phyloP scores from a whole-genome alignment of 73 alveolate species.

The Loxodes magnus region DNA sequence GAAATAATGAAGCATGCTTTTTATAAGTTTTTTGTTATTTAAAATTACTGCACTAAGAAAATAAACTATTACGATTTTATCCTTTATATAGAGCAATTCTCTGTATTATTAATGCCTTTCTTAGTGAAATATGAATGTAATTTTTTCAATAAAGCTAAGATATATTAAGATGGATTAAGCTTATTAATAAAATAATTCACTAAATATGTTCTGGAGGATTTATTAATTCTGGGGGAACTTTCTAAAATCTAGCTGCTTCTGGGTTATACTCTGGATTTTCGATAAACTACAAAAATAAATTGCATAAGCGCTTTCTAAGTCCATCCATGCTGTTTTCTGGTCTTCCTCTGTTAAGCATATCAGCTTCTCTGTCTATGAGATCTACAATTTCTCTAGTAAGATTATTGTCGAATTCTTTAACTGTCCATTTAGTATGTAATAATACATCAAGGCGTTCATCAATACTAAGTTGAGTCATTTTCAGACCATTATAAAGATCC shows the following conservation, averaged over 20 bases:
- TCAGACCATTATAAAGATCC: slow-evolving; percentile 92
- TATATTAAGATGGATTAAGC: too few species aligned
- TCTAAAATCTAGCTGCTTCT: slow-evolving; percentile 97
- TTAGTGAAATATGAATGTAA: too few species aligned
- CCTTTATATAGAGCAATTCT: too few species aligned
- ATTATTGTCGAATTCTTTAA: slow-evolving; percentile 95
- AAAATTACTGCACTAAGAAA: too few species aligned
- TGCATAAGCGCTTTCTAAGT: slow-evolving; percentile 90
- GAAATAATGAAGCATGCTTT: too few species aligned
- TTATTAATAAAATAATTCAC: too few species aligned
- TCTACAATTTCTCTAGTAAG: slow-evolving; percentile 97
- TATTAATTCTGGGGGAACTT: slow-evolving; percentile 86
- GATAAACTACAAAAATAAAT: slow-evolving; percentile 90
- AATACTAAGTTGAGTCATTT: slow-evolving; percentile 55
- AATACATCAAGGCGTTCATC: slow-evolving; percentile 95
- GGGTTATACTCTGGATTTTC: slow-evolving; percentile 99
- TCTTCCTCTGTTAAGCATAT: slow-evolving; percentile 98
- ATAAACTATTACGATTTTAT: too few species aligned
- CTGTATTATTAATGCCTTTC: too few species aligned
- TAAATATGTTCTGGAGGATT: too few species aligned
- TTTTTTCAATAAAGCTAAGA: too few species aligned
- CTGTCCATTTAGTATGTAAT: slow-evolving; percentile 96
- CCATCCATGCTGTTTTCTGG: slow-evolving; percentile 93
- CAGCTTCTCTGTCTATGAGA: slow-evolving; percentile 98
- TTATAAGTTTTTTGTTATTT: too few species aligned